These are phyloP conservation scores for Schwanniomyces polymorphus DNA, from an alignment of 805 yeast species.

Conservation along the genomic window DNA sequence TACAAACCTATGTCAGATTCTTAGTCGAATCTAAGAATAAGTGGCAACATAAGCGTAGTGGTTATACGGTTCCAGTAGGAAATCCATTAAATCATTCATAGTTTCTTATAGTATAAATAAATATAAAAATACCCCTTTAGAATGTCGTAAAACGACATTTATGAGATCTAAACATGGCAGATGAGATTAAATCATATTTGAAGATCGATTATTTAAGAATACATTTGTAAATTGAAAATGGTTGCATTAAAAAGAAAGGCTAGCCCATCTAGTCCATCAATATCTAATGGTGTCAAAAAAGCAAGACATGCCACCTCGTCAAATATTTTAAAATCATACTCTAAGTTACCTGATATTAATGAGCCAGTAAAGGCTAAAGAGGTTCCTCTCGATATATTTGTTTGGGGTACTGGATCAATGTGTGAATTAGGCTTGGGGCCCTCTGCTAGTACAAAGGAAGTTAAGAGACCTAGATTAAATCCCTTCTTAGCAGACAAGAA, in stretches of 20 bases:
- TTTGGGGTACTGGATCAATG: conserved; percentile 97
- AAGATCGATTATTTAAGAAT: neutral
- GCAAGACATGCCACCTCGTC: conserved; percentile 33
- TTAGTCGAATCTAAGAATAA: conserved; percentile 40
- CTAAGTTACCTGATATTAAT: conserved; percentile 48
- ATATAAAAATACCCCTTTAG: neutral
- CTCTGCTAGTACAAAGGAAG: conserved; percentile 84
- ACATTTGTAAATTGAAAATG: conserved; percentile 22
- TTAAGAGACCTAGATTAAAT: conserved; percentile 92
- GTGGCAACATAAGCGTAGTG: conserved; percentile 40
- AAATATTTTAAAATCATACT: conserved; percentile 49
- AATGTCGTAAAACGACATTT: conserved; percentile 1
- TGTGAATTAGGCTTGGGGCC: conserved; percentile 99
- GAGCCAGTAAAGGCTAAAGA: conserved; percentile 35
- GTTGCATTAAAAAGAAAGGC: conserved; percentile 45
- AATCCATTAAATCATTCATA: conserved; percentile 28
- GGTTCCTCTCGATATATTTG: conserved; percentile 71
- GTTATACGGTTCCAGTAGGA: conserved; percentile 33
- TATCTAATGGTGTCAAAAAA: conserved; percentile 21
- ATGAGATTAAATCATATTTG: neutral
- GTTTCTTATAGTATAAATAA: neutral
- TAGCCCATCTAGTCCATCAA: conserved; percentile 13
- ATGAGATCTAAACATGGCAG: neutral
- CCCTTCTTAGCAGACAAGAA: conserved; percentile 62
- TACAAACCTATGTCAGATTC: conserved; percentile 36